A percentile compares a stretch with the other conserved stretches of the same genome.
Evolutionary conservation across 2,329 filamentous ascomycete species (phyloP).

Genomic region (Calonectria leucothoes): DNA sequence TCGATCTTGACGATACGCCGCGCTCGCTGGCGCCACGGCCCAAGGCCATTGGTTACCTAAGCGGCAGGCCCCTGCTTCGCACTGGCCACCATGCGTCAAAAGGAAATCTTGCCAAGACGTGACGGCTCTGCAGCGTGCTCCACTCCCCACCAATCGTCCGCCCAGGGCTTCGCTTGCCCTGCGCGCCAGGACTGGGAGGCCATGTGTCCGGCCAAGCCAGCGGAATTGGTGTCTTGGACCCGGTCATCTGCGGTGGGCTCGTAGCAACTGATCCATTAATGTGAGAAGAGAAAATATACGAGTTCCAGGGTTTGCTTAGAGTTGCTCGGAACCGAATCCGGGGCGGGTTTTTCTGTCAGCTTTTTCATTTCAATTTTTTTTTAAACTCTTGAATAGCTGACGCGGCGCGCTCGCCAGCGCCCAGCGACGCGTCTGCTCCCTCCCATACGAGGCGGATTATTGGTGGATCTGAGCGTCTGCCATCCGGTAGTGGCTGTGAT

Average conservation of each 20-base stretch:
- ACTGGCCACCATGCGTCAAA: not conserved
- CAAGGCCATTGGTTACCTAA: not conserved
- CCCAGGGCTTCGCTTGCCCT: not conserved
- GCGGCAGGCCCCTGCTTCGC: not conserved
- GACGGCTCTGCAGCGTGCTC: not conserved
- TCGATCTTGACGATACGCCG: not conserved
- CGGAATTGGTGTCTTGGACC: not conserved
- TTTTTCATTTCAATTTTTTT: not conserved
- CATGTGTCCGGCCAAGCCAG: not conserved
- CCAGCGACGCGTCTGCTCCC: not conserved
- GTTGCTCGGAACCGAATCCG: not conserved
- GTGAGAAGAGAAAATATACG: not conserved
- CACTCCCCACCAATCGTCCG: not conserved
- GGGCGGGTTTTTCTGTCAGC: not conserved
- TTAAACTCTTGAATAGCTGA: not conserved
- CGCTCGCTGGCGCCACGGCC: not conserved
- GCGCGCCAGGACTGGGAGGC: not conserved
- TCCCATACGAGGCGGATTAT: not conserved
- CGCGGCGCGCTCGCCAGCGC: not conserved
- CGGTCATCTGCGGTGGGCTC: not conserved
- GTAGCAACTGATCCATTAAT: not conserved
- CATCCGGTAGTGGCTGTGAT: not conserved
- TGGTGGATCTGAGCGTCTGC: not conserved
- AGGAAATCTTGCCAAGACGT: not conserved
- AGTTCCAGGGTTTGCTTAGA: not conserved